Percentiles rank a stretch among this genome's conserved stretches.
phyloP scores from a whole-genome alignment of 208 protist species.

The Crithidia sp. region DNA sequence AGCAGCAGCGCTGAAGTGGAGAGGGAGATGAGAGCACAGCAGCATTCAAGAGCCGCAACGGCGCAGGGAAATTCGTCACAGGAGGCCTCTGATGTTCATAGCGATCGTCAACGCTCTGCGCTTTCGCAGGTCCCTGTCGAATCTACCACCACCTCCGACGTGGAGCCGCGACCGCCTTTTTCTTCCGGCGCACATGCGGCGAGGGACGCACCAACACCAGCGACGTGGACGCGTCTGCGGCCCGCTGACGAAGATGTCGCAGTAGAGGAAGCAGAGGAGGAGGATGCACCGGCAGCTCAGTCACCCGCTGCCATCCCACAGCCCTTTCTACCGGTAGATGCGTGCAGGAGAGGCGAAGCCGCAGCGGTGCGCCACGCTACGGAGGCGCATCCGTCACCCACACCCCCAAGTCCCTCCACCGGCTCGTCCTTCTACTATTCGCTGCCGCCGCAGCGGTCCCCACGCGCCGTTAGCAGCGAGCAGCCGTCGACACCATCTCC shows the following conservation, averaged over 20 bases:
- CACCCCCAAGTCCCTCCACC: neutral
- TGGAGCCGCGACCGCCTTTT: neutral
- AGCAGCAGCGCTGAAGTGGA: too few species aligned
- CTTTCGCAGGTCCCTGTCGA: neutral
- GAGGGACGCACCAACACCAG: neutral
- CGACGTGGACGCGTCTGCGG: neutral
- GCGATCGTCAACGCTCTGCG: neutral
- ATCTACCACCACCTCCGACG: neutral
- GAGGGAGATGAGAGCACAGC: too few species aligned
- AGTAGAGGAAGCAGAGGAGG: neutral
- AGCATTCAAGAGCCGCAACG: too few species aligned
- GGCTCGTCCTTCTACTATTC: conserved; percentile 24
- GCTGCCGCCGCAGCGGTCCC: conserved; percentile 5
- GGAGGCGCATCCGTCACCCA: neutral
- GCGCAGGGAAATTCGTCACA: neutral
- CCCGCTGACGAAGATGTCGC: neutral
- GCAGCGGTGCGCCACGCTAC: too few species aligned
- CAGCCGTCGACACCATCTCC: neutral
- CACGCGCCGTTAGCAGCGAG: neutral
- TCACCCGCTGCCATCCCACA: neutral
- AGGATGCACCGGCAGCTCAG: too few species aligned
- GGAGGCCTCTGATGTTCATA: neutral
- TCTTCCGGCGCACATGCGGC: neutral
- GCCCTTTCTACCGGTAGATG: too few species aligned
- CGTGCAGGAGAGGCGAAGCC: too few species aligned